Evolutionary conservation across 1,139 yeast genomes (phyloP).

Genomic region (Debaryomyces udenii): DNA sequence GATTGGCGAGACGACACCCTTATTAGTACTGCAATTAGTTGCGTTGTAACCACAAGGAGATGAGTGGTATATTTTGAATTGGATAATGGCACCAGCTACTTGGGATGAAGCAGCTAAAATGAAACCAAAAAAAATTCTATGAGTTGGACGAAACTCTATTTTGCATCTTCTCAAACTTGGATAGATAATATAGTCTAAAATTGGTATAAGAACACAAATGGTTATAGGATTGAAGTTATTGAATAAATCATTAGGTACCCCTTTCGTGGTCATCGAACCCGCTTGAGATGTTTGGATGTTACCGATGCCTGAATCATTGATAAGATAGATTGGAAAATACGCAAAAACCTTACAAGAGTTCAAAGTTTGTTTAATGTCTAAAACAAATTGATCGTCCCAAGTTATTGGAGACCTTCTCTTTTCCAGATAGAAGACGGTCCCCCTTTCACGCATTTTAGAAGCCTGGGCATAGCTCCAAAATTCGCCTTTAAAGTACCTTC

Average conservation of each 20-base stretch:
- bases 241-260: constrained; percentile 72
- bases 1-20: constrained; percentile 47
- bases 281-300: constrained; percentile 65
- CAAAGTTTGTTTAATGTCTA: constrained; percentile 59
- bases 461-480: constrained; percentile 64
- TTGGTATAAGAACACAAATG: constrained; percentile 64
- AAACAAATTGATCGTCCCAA: constrained; percentile 61
- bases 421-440: constrained; percentile 30
- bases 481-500: constrained; percentile 34
- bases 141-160: constrained; percentile 40
- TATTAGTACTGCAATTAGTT: constrained; percentile 45
- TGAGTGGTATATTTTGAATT: constrained; percentile 34
- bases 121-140: constrained; percentile 41
- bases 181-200: constrained; percentile 59
- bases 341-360: constrained; percentile 62
- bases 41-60: constrained; percentile 47
- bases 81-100: constrained; percentile 44
- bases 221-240: constrained; percentile 70
- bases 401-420: constrained; percentile 36
- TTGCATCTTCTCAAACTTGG: constrained; percentile 56
- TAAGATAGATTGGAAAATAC: constrained; percentile 63
- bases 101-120: constrained; percentile 39
- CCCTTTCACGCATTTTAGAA: constrained; percentile 46
- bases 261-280: constrained; percentile 63
- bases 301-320: constrained; percentile 68